phyloP scores from a whole-genome alignment of 1,284 basidiomycete species.

The Abortiporus biennis region DNA sequence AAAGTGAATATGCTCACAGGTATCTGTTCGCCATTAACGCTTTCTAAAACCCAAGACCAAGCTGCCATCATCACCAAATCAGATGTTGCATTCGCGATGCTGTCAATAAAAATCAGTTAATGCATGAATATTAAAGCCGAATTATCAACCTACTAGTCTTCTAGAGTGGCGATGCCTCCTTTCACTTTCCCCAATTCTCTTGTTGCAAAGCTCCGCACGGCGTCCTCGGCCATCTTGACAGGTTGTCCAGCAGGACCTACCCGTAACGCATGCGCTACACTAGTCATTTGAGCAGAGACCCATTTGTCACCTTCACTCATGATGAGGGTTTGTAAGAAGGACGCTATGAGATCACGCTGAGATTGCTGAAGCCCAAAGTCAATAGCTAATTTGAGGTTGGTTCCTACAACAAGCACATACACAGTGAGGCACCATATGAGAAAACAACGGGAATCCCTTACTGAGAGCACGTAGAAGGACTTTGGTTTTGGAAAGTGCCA shows the following conservation, averaged over 20 bases:
- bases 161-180: constrained; percentile 67
- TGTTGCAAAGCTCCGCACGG: constrained; percentile 72
- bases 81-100: constrained; percentile 74
- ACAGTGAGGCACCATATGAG: background rate
- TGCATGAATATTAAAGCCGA: background rate
- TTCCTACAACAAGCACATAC: constrained; percentile 35
- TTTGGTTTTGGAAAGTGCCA: constrained; percentile 57
- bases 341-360: constrained; percentile 74
- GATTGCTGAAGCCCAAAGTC: constrained; percentile 72
- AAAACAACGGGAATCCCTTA: no score
- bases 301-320: constrained; percentile 86
- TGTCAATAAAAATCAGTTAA: constrained; percentile 21
- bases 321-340: constrained; percentile 76
- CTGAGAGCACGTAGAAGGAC: no score
- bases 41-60: constrained; percentile 55
- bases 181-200: constrained; percentile 70
- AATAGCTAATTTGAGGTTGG: constrained; percentile 77
- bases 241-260: constrained; percentile 60
- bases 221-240: constrained; percentile 56
- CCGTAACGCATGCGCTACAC: constrained; percentile 54
- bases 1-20: constrained; percentile 40
- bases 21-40: constrained; percentile 49
- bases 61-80: constrained; percentile 71
- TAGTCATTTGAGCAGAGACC: constrained; percentile 56
- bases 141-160: constrained; percentile 74